A percentile compares a stretch with the other conserved stretches of the same genome.
These are phyloP conservation scores for Dichomitus squalens DNA, from an alignment of 1,284 basidiomycete species.

Conservation along the genomic window DNA sequence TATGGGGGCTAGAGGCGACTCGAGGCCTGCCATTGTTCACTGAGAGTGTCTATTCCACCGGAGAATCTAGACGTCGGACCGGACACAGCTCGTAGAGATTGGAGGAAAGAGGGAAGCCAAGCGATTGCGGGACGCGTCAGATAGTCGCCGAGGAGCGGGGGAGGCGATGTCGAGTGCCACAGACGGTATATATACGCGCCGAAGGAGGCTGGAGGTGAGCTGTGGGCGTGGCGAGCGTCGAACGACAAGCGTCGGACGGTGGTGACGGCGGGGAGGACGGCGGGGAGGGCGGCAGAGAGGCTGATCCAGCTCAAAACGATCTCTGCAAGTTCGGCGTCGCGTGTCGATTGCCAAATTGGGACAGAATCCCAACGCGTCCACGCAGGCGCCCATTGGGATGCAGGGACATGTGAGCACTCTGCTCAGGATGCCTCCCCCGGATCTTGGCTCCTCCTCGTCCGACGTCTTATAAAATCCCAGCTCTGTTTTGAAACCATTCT, in stretches of 20 bases:
- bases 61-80: background rate
- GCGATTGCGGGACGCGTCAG: background rate
- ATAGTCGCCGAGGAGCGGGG: background rate
- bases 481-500: too few species aligned
- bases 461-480: too few species aligned
- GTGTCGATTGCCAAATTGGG: too few species aligned
- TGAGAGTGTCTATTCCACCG: conserved; percentile 10
- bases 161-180: background rate
- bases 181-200: conserved; percentile 1
- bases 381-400: too few species aligned
- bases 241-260: background rate
- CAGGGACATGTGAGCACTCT: too few species aligned
- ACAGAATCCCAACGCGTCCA: too few species aligned
- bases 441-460: too few species aligned
- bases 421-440: too few species aligned
- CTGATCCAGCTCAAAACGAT: background rate
- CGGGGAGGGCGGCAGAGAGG: background rate
- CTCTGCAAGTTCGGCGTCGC: too few species aligned
- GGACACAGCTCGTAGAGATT: background rate
- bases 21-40: conserved; percentile 29
- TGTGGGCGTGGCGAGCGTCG: background rate
- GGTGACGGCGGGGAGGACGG: conserved; percentile 4
- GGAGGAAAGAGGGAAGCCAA: background rate
- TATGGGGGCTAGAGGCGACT: conserved; percentile 22
- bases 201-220: background rate